Conservation (phyloP, 169 alveolate genomes). For the Cryptosporidium parvum region DNA sequence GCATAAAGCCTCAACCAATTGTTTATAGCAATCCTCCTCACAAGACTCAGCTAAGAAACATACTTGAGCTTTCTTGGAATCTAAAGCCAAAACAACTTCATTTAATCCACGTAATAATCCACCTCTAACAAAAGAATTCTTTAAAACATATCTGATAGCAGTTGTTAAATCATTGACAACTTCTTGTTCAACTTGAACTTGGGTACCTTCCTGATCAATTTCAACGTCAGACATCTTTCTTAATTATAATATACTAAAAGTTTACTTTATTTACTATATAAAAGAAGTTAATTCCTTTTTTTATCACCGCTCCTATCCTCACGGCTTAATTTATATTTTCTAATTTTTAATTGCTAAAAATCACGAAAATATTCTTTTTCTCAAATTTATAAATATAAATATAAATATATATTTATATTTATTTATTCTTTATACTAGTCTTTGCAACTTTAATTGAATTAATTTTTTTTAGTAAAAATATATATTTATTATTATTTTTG, state of each 20-base stretch:
- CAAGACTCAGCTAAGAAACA: conserved; percentile 94
- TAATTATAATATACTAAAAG: not conserved
- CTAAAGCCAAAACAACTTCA: conserved; percentile 94
- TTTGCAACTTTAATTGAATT: not conserved
- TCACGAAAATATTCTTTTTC: not conserved
- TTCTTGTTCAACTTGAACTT: conserved; percentile 77
- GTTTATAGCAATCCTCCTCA: conserved; percentile 94
- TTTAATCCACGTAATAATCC: conserved; percentile 94
- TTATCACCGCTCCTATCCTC: conserved; percentile 77
- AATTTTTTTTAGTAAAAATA: not conserved
- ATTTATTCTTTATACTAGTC: not conserved
- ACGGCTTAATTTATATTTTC: conserved; percentile 36
- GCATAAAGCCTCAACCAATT: conserved; percentile 91
- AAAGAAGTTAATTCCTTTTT: not conserved
- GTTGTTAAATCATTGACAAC: conserved; percentile 80
- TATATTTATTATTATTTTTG: not conserved
- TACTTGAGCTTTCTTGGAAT: conserved; percentile 93
- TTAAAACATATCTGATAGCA: conserved; percentile 85
- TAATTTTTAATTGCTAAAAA: conserved; percentile 1
- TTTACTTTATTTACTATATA: not conserved
- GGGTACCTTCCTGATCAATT: conserved; percentile 71
- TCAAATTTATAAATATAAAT: no score
- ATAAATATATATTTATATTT: not conserved
- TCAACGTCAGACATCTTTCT: conserved; percentile 58
- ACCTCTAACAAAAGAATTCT: conserved; percentile 90